Evolutionary conservation across 306 rosid species (phyloP), one percentile per base, ranked within the genome.

Genomic region (Begonia loranthoides): DNA sequence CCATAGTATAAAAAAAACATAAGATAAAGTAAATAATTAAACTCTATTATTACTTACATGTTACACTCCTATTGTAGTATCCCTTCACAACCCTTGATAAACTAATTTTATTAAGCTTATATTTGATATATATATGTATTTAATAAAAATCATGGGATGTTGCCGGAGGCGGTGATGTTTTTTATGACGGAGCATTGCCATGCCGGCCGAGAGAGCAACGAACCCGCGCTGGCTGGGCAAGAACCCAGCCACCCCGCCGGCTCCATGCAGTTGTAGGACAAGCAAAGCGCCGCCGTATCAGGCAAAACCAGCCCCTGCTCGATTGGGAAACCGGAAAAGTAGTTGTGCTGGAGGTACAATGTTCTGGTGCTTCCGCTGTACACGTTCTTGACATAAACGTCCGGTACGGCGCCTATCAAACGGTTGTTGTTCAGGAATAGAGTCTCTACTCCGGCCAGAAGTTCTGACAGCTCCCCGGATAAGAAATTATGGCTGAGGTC

Each of bases 331-430:
- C 65, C 66, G 1, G 76, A 73, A 8, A 85, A 55, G 67, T 52
- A 85, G 47, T 85, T 85, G 58, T 85, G 92, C 52, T 85, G 95
- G 48, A 85, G 63, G 55, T 85, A 85, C 43, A 85, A 14, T 10
- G 84, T 81, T 71, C 60, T 76, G 58, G 92, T 81, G 65, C 48
- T 62, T 0, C 95, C 92, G 54, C 64, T 15, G 67, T 62, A 66
- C 61, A 78, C 65, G 70, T 82, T 70, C 63, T 73, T 74, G 17
- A 79, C 71, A 22, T 78, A 81, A 72, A 24, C 87, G 68, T 52
- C 65, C 36, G 95, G 95, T 4, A 85, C 84, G 1, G 15, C 15
- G 0, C 95, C 84, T 0, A 12, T 59, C 55, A 85, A 57, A 22
- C 72, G 87, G 80, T 85, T 85, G 21, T 78, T 81, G 54, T 85